Evolutionary conservation across 1,284 basidiomycete genomes (phyloP).

Genomic region (Naganishia liquefaciens): DNA sequence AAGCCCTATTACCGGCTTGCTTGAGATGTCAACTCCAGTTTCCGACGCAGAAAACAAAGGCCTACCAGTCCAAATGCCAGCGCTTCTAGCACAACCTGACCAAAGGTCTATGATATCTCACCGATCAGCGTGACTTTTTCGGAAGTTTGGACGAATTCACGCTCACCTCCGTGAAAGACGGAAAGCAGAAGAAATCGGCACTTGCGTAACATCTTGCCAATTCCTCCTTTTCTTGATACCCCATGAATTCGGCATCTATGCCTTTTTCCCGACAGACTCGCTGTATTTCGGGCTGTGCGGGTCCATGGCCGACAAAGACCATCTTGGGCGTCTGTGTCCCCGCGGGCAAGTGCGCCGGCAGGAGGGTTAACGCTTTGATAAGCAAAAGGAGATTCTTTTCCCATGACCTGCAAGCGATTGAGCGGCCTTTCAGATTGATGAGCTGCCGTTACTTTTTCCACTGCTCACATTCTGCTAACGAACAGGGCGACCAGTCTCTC

Average conservation of each 20-base stretch:
- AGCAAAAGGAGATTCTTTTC: conserved; percentile 64
- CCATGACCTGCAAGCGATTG: conserved; percentile 53
- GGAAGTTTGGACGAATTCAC: no score
- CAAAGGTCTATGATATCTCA: conserved; percentile 56
- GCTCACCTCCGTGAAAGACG: conserved; percentile 57
- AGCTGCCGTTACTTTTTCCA: neutral
- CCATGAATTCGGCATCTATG: conserved; percentile 59
- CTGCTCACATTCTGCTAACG: conserved; percentile 52
- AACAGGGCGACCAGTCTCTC: conserved; percentile 49
- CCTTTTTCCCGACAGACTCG: conserved; percentile 54
- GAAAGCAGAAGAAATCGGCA: conserved; percentile 62
- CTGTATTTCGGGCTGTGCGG: conserved; percentile 57
- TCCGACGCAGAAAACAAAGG: neutral
- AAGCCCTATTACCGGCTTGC: conserved; percentile 59
- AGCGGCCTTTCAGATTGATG: neutral
- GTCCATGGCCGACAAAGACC: conserved; percentile 62
- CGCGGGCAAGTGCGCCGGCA: conserved; percentile 41
- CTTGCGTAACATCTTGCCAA: conserved; percentile 58
- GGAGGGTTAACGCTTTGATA: conserved; percentile 56
- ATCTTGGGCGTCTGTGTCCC: conserved; percentile 54
- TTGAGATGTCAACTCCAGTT: neutral
- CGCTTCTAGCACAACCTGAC: conserved; percentile 62
- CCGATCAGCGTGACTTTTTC: conserved; percentile 27
- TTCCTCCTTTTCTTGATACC: conserved; percentile 55
- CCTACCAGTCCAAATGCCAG: conserved; percentile 58